Evolutionary conservation across 1,284 basidiomycete genomes (phyloP).

Genomic region (Cutaneotrichosporon dermatis): DNA sequence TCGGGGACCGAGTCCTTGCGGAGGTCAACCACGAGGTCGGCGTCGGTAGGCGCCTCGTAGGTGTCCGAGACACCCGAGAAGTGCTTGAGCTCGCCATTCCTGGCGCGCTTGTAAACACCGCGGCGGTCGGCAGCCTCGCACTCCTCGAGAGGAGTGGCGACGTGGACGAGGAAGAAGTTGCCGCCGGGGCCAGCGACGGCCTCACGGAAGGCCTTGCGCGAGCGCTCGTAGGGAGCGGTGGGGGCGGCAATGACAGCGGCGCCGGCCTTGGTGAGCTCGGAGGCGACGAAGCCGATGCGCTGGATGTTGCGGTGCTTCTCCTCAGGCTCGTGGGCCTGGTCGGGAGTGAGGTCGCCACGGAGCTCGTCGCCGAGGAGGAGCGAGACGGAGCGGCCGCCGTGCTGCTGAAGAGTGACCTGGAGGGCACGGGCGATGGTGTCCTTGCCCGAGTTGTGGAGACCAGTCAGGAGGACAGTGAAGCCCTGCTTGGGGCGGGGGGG

Average conservation of each 20-base stretch:
- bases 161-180: conserved; percentile 94
- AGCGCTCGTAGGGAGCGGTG: conserved; percentile 76
- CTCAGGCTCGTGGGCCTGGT: conserved; percentile 68
- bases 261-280: conserved; percentile 86
- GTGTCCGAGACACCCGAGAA: conserved; percentile 82
- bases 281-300: conserved; percentile 54
- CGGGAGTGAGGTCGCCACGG: conserved; percentile 65
- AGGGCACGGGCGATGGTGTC: conserved; percentile 88
- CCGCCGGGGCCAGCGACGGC: conserved; percentile 70
- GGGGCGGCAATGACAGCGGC: conserved; percentile 93
- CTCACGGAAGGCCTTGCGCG: conserved; percentile 70
- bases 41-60: conserved; percentile 77
- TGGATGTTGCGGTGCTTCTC: conserved; percentile 77
- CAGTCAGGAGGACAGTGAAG: conserved; percentile 85
- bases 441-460: conserved; percentile 92
- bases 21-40: conserved; percentile 78
- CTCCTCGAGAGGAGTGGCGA: conserved; percentile 82
- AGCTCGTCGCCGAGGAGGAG: conserved; percentile 87
- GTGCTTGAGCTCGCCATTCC: conserved; percentile 76
- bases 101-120: conserved; percentile 77
- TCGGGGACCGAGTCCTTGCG: conserved; percentile 80
- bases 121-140: conserved; percentile 86
- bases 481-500: conserved; percentile 92
- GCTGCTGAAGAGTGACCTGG: conserved; percentile 89
- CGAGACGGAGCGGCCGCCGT: conserved; percentile 91